These are phyloP conservation scores for Irpex sp. DNA, from an alignment of 1,284 basidiomycete genomes.

Conservation along the genomic window DNA sequence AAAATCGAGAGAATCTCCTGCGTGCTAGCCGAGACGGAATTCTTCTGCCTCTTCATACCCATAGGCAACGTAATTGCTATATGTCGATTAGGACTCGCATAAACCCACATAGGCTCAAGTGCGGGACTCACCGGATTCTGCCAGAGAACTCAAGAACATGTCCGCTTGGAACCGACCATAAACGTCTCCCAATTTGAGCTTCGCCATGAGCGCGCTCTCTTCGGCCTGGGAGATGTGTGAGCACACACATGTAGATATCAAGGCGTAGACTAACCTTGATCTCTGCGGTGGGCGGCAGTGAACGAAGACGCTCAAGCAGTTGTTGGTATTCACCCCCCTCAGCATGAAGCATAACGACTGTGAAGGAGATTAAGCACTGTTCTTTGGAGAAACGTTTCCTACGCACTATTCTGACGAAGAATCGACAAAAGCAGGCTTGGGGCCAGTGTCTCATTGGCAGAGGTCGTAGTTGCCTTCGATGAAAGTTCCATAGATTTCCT, in stretches of 20 bases:
- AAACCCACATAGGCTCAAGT: background rate
- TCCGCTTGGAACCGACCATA: constrained; percentile 77
- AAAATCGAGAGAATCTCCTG: constrained; percentile 64
- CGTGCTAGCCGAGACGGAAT: constrained; percentile 38
- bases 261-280: constrained; percentile 45
- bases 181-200: constrained; percentile 70
- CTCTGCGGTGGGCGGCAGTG: constrained; percentile 52
- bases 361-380: constrained; percentile 6
- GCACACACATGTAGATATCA: background rate
- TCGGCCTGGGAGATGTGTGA: constrained; percentile 48
- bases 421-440: constrained; percentile 66
- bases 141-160: constrained; percentile 82
- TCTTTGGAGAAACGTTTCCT: background rate
- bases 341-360: constrained; percentile 74
- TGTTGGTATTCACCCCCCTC: constrained; percentile 54
- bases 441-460: constrained; percentile 50
- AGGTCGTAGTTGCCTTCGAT: constrained; percentile 20
- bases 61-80: constrained; percentile 83
- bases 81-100: background rate
- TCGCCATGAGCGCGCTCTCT: constrained; percentile 69
- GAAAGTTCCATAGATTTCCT: constrained; percentile 38
- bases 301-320: constrained; percentile 56
- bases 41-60: constrained; percentile 57
- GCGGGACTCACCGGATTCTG: constrained; percentile 71
- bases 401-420: constrained; percentile 72